Percentiles rank a stretch among this genome's conserved stretches.
Evolutionary conservation across 2,329 filamentous ascomycete genomes (phyloP).

Genomic region (Ambrosiella cleistominuta): DNA sequence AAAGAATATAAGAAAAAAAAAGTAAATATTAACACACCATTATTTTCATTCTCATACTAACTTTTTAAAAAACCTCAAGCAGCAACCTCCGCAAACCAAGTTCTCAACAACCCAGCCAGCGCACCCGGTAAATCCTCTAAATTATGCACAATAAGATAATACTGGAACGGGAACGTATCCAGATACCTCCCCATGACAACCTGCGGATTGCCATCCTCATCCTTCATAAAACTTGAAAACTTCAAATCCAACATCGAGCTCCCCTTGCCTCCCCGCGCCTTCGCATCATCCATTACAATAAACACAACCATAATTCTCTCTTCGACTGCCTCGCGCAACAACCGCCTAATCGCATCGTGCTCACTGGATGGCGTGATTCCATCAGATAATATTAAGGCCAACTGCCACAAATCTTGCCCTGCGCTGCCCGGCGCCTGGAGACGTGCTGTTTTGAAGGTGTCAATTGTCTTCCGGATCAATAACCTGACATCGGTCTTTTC

Average conservation of each 20-base stretch:
- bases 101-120: slow-evolving; percentile 70
- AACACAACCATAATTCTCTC: slow-evolving; percentile 97
- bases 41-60: background rate
- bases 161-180: slow-evolving; percentile 90
- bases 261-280: background rate
- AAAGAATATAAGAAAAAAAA: background rate
- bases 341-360: slow-evolving; percentile 63
- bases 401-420: slow-evolving; percentile 71
- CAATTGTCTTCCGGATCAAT: slow-evolving; percentile 60
- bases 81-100: slow-evolving; percentile 75
- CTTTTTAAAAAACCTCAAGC: slow-evolving; percentile 17
- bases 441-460: slow-evolving; percentile 63
- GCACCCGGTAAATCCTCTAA: slow-evolving; percentile 81
- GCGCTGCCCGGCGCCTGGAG: slow-evolving; percentile 28
- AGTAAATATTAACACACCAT: background rate
- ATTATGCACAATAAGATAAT: slow-evolving; percentile 88
- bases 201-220: slow-evolving; percentile 40
- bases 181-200: slow-evolving; percentile 80
- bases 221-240: slow-evolving; percentile 63
- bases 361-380: slow-evolving; percentile 70
- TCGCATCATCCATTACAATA: slow-evolving; percentile 67
- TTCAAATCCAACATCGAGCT: slow-evolving; percentile 69
- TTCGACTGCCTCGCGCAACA: slow-evolving; percentile 76
- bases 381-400: slow-evolving; percentile 84
- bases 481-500: slow-evolving; percentile 69